Evolutionary conservation across 2,329 filamentous ascomycete genomes (phyloP).

Genomic region (Neopestalotiopsis clavispora): DNA sequence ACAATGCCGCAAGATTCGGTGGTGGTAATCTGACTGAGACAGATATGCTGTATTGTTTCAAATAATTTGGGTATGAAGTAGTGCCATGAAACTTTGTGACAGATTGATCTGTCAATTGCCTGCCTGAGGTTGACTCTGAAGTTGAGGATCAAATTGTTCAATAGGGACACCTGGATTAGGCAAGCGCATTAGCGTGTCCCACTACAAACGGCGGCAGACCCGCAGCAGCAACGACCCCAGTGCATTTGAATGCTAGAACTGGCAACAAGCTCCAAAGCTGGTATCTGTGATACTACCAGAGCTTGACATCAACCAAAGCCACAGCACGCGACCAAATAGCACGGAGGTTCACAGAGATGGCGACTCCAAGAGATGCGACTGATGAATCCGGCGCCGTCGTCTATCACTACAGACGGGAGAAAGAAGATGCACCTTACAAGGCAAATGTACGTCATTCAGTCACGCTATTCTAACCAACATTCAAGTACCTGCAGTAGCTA

Average conservation of each 20-base stretch:
- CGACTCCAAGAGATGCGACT: slow-evolving; percentile 28
- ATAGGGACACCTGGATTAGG: slow-evolving; percentile 1
- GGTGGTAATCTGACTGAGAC: too few relatives aligned
- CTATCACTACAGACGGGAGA: slow-evolving; percentile 58
- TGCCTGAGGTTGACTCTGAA: not conserved
- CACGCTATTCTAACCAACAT: not conserved
- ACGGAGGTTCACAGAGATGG: not conserved
- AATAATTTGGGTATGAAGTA: too few relatives aligned
- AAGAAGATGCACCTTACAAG: slow-evolving; percentile 44
- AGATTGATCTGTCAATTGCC: too few relatives aligned
- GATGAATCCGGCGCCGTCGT: slow-evolving; percentile 31
- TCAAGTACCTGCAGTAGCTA: not conserved
- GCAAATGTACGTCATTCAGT: slow-evolving; percentile 16
- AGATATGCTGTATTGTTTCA: too few relatives aligned
- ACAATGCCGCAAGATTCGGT: too few relatives aligned
- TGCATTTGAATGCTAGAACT: not conserved
- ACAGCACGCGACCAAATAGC: not conserved
- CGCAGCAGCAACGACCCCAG: not conserved
- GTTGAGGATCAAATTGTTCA: not conserved
- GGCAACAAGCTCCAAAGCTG: not conserved
- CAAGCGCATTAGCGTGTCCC: slow-evolving; percentile 9
- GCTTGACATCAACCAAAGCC: not conserved
- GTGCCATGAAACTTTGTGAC: too few relatives aligned
- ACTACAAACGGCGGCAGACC: not conserved
- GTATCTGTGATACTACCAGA: not conserved